These are phyloP conservation scores for Beverwykella pulmonaria DNA, from an alignment of 495 filamentous ascomycete genomes.

Conservation along the genomic window DNA sequence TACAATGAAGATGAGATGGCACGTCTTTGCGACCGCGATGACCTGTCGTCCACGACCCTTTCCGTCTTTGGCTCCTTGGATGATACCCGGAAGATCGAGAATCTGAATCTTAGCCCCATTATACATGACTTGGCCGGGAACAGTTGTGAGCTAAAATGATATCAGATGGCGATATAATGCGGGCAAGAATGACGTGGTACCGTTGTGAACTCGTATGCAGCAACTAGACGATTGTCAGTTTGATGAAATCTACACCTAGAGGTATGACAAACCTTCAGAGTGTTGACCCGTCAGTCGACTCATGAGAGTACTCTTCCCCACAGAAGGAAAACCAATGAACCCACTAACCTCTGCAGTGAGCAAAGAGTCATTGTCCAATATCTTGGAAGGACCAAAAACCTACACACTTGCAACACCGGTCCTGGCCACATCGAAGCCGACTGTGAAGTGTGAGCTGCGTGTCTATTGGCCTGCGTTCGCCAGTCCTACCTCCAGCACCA, in stretches of 20 bases:
- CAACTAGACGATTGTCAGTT: constrained; percentile 54
- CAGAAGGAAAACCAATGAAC: constrained; percentile 83
- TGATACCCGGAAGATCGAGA: constrained; percentile 97
- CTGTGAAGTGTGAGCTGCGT: constrained; percentile 44
- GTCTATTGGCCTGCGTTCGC: neutral
- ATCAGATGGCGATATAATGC: constrained; percentile 22
- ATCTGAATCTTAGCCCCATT: constrained; percentile 98
- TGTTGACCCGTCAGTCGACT: constrained; percentile 92
- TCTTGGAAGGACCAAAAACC: constrained; percentile 47
- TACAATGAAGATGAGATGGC: constrained; percentile 98
- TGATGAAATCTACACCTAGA: neutral
- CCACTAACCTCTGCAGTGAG: constrained; percentile 42
- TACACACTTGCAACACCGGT: constrained; percentile 96
- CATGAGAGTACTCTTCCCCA: constrained; percentile 98
- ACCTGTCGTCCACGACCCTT: constrained; percentile 98
- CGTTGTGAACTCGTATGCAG: constrained; percentile 98
- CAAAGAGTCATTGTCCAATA: neutral
- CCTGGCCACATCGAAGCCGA: constrained; percentile 96
- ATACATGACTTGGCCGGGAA: constrained; percentile 94
- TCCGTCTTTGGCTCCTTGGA: constrained; percentile 97
- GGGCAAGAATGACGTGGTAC: constrained; percentile 14
- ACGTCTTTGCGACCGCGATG: constrained; percentile 98
- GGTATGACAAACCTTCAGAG: constrained; percentile 66
- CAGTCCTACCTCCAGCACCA: constrained; percentile 70
- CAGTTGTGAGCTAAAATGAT: constrained; percentile 70